Percentiles rank a stretch among this genome's conserved stretches.
phyloP scores from a whole-genome alignment of 208 protist species.

The Wallacemonas collosoma region DNA sequence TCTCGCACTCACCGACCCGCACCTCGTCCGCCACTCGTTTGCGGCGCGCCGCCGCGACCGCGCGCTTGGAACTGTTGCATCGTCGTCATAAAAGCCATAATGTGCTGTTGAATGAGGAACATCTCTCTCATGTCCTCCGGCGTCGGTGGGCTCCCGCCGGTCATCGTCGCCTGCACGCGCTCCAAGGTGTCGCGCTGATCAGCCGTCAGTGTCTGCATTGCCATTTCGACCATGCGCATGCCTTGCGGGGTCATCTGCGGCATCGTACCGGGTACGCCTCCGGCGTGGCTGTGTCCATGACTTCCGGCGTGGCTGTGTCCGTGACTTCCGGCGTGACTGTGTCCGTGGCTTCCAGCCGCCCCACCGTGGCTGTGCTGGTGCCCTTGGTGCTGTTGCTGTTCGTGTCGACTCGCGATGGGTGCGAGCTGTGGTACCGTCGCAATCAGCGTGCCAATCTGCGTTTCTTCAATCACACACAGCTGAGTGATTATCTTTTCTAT shows the following conservation, averaged over 20 bases:
- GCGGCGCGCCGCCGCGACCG: neutral
- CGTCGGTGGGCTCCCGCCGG: conserved; percentile 40
- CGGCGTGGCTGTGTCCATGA: conserved; percentile 36
- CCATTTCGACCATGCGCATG: conserved; percentile 69
- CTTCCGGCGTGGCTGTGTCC: conserved; percentile 12
- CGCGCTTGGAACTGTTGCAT: conserved; percentile 64
- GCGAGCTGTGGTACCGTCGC: conserved; percentile 42
- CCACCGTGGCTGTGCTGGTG: neutral
- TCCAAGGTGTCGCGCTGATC: conserved; percentile 55
- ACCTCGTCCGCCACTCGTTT: neutral
- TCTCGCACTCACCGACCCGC: neutral
- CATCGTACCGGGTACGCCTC: neutral
- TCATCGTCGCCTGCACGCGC: conserved; percentile 66
- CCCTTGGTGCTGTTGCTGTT: conserved; percentile 25
- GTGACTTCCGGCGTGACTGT: conserved; percentile 5
- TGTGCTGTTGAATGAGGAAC: conserved; percentile 76
- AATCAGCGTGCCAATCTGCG: conserved; percentile 47
- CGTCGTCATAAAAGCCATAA: conserved; percentile 76
- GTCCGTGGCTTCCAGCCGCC: conserved; percentile 20
- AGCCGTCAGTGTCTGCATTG: conserved; percentile 62
- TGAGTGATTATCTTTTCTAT: conserved; percentile 60
- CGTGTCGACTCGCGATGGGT: neutral
- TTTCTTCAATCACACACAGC: conserved; percentile 62
- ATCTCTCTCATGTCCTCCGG: conserved; percentile 70
- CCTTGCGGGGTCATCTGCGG: conserved; percentile 33